Base-by-base conservation (phyloP, 495 filamentous ascomycete species). In the Xylaria venustula region DNA sequence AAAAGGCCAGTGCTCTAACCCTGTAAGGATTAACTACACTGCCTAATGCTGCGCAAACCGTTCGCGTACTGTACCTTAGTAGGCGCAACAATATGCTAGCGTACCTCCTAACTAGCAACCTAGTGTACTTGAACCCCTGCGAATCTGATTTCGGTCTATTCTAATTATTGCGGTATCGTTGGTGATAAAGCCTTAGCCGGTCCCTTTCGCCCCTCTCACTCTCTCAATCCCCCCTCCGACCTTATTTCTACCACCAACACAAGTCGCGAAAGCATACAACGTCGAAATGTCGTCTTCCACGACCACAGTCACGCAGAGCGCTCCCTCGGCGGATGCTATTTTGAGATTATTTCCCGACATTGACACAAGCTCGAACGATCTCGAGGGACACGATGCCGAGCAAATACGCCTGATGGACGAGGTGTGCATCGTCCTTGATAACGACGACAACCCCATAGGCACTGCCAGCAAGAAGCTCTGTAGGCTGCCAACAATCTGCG, bases 321-420 rank as follows among this genome's bases (percentile, higher is more conserved):
- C 81, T 22, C 90, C 96, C 65, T 93, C 90, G 36, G 92, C 92
- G 8, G 87, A 93, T 52, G 93, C 89, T 62, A 89, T 98, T 52
- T 82, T 94, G 61, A 88, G 85, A 42, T 83, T 98, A 37, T 98
- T 98, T 75, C 93, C 94, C 28, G 94, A 98, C 61, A 95, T 98
- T 71, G 90, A 97, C 76, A 92, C 91, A n/a, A 87, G 84, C 57
- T 86, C 93, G 44, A 79, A 90, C 42, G 79, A 77, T 54, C 80
- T 92, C 54, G 87, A 86, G 53, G 94, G 94, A 46, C 95, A 98
- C 81, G 93, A 99, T 78, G 94, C 90, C 70, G 93, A 97, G 74
- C 94, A 99, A 75, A 93, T 97, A 62, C 88, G 93, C 26, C 77
- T 99, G 65, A 99, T 99, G 94, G 95, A 99, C 61, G 94, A 99